Base-by-base conservation (phyloP, 331 rosid species). In the Quercus tomentella region DNA sequence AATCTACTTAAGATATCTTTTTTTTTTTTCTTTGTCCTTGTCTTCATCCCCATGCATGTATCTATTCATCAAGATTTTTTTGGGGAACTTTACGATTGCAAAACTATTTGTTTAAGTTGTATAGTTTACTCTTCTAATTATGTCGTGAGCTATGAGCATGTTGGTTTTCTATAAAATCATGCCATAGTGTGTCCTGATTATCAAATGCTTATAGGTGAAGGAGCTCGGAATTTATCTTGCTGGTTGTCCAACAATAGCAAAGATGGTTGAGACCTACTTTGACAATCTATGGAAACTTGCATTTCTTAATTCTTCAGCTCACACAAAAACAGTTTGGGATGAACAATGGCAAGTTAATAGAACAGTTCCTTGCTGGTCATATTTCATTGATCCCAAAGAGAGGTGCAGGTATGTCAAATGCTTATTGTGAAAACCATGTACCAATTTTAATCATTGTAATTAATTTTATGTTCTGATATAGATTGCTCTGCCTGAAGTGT, bases 361-460 rank as follows among this genome's bases (percentile, higher is more conserved):
- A 83, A 85, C 85, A 86, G 93, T 93, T 85, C 99, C 99, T 82
- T 93, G 96, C 87, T 91, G 99, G 99, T 95, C 99, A 2, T 93
- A 90, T 84, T 91, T 93, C 72, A 17, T 90, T 79, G 83, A 88
- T 56, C 77, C 73, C 2, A 80, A 61, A 80, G 76, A 76, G 75
- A 88, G 94, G 74, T 95, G 99, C 84, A 89, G 88, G 97, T 93
- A 87, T 80, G 93, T 83, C 37, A 26, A 55, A 51, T 17, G 56
- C 76, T 79, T 35, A 7, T 77, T 63, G 30, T 73, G 51, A 58
- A 37, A 58, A 35, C 16, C 41, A 74, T 55, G 5, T 49, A 8
- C 45, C 45, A 41, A 0, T 41, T 41, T 8, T 41, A 41, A 41
- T 41, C 45, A 41, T 41, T 41, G 12, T 0, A 41, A 8, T 41